Conservation (phyloP, 2,329 filamentous ascomycete genomes). For the Arthrobotrys musiformis region DNA sequence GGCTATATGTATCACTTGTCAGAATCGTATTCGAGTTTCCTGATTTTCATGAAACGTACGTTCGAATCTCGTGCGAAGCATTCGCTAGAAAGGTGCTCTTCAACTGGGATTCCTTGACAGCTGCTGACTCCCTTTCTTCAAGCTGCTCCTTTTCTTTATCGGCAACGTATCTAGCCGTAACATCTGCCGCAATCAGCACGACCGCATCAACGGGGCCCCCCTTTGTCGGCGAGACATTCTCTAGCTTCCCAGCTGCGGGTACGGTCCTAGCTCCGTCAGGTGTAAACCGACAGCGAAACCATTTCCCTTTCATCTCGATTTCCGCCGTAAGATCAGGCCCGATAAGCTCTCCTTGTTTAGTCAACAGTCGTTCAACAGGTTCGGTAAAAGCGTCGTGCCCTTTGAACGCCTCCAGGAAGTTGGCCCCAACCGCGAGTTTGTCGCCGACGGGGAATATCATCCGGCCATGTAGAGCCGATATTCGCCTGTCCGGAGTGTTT, state of each 20-base stretch:
- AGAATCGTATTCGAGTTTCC: neutral
- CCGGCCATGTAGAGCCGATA: constrained; percentile 36
- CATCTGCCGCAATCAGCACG: constrained; percentile 43
- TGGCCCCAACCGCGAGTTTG: constrained; percentile 43
- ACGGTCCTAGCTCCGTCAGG: constrained; percentile 18
- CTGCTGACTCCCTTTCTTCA: constrained; percentile 50
- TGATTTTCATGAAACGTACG: constrained; percentile 5
- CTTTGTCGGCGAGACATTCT: constrained; percentile 32
- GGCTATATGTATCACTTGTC: constrained; percentile 6
- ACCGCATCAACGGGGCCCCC: constrained; percentile 36
- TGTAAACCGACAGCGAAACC: constrained; percentile 44
- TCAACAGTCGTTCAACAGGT: constrained; percentile 41
- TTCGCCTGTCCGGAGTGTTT: constrained; percentile 47
- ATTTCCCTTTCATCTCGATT: constrained; percentile 50
- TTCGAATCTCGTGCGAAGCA: constrained; percentile 52
- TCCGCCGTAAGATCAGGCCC: constrained; percentile 45
- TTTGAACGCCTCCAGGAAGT: constrained; percentile 48
- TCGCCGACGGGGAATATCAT: constrained; percentile 51
- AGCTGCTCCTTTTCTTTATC: constrained; percentile 41
- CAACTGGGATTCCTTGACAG: constrained; percentile 46
- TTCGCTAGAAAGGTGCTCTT: constrained; percentile 54
- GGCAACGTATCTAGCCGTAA: constrained; percentile 41
- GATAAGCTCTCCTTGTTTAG: constrained; percentile 33
- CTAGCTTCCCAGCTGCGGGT: constrained; percentile 26
- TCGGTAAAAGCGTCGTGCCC: constrained; percentile 42